Evolutionary conservation across 2,329 filamentous ascomycete species (phyloP).

Genomic region (Fusarium nygamai): DNA sequence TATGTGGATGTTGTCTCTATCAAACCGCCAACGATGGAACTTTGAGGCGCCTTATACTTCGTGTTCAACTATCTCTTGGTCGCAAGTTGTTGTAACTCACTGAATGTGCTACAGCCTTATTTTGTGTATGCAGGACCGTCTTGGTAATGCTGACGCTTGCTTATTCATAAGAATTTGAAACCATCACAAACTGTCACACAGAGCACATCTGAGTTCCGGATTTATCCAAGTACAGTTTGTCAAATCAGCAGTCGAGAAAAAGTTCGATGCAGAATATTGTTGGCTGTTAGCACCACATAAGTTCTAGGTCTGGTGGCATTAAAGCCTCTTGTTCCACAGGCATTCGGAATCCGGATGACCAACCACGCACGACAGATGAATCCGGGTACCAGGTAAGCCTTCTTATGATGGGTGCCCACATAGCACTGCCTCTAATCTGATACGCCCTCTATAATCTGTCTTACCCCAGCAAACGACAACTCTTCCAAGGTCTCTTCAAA

Average conservation of each 20-base stretch:
- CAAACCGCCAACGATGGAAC: not conserved
- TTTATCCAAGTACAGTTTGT: not conserved
- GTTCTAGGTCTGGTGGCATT: not conserved
- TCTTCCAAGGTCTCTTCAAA: not conserved
- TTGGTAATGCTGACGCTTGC: not conserved
- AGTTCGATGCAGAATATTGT: not conserved
- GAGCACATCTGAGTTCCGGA: fast-evolving
- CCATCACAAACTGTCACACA: not conserved
- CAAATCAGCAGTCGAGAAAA: not conserved
- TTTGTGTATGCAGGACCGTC: not conserved
- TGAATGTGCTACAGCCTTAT: not conserved
- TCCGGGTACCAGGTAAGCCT: not conserved
- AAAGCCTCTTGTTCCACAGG: not conserved
- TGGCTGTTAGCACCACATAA: not conserved
- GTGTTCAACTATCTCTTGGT: not conserved
- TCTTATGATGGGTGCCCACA: not conserved
- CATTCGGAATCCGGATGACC: not conserved
- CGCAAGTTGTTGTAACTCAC: not conserved
- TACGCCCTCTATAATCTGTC: not conserved
- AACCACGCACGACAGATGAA: not conserved
- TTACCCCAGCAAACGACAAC: not conserved
- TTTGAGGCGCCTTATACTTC: not conserved
- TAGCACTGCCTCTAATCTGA: not conserved
- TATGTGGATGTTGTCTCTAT: not conserved
- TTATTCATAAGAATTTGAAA: not conserved